Base-by-base conservation (phyloP, 192 early-diverging fungal genomes). In the Coemansia sp. region DNA sequence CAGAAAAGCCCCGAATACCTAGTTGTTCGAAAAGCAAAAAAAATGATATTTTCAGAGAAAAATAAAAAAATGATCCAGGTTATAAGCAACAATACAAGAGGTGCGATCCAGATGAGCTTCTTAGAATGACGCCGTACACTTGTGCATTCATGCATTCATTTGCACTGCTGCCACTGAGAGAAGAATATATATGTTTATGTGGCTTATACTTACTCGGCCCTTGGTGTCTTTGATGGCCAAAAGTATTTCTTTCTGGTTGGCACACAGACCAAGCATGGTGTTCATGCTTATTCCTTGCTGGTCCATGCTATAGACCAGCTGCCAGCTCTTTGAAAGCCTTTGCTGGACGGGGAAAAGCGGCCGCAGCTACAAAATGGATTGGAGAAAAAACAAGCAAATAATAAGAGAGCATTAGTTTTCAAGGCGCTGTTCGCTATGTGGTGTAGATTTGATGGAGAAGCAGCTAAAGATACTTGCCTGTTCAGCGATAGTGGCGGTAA, bases 251-350 rank as follows among this genome's bases (percentile, higher is more conserved):
- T 89, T 89, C 67, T 91, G 85, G 48, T 69, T 69, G 49, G 83
- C 82, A 45, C 85, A 85, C 4, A 76, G 74, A 42, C 80, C 67
- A 67, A 89, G 92, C 65, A 98, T 81, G 2, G 94, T 95, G 52
- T 87, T 79, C 52, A 98, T 78, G 64, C 87, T 90, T 55, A 93
- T 91, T 4, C 97, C 97, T 69, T 98, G 93, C 67, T 95, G 91
- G 58, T 97, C 94, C 49, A 95, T 82, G 49, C 89, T 91, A 72
- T 98, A 98, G 3, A 95, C 67, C 27, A 98, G 82, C 13, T 74
- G 85, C 91, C 92, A 95, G 52, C 72, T 84, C 36, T 86, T 74
- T 4, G 91, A 78, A 62, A 95, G 83, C 32, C 90, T 84, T 25
- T 90, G 78, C 48, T 94, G 75, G 5, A 89, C 85, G 5, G 95